Percentiles rank a stretch among this genome's conserved stretches.
These are phyloP conservation scores for Trichosporon faecale DNA, from an alignment of 1,284 basidiomycete species.

Conservation along the genomic window DNA sequence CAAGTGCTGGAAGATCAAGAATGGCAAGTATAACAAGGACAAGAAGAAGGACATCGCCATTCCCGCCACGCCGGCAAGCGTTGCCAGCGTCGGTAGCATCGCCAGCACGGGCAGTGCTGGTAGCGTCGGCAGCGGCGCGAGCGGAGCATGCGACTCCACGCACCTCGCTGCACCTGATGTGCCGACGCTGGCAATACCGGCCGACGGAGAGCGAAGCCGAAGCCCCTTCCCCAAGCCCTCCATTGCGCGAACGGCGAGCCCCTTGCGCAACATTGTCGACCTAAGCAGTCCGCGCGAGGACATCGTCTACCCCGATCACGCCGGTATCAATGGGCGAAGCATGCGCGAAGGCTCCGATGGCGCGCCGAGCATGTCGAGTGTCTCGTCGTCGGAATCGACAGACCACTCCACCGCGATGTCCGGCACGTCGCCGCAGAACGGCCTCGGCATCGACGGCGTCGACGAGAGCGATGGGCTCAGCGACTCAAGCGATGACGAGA, in stretches of 20 bases:
- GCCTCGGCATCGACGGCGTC: conserved; percentile 12
- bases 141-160: neutral
- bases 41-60: neutral
- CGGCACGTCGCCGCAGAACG: neutral
- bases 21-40: conserved; percentile 34
- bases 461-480: conserved; percentile 38
- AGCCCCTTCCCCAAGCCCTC: neutral
- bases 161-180: neutral
- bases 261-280: conserved; percentile 34
- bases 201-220: neutral
- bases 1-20: conserved; percentile 75
- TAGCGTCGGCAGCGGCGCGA: neutral
- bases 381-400: neutral
- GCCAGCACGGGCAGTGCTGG: neutral
- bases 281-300: conserved; percentile 13
- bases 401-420: neutral
- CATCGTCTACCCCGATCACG: neutral
- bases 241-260: conserved; percentile 35
- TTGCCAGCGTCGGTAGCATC: neutral
- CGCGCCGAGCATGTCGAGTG: neutral
- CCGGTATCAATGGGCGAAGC: neutral
- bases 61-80: neutral
- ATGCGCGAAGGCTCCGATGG: neutral
- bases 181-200: neutral
- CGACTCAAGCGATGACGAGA: conserved; percentile 42